Base-by-base conservation (phyloP, 345 rosid species). In the Nephelium lappaceum region DNA sequence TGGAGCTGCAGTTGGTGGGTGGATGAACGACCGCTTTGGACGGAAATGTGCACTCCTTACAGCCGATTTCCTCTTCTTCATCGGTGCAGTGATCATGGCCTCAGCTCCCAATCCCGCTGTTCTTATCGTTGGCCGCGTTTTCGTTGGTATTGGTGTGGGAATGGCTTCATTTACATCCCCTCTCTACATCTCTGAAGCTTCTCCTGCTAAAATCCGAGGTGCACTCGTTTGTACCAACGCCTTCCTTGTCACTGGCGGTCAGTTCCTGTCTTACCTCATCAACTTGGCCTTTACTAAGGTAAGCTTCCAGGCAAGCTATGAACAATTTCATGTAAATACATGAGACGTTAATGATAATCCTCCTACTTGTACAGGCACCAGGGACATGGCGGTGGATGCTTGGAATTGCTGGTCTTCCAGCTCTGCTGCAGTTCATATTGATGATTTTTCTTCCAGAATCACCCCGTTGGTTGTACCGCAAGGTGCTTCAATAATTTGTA, bases 311-410 rank as follows among this genome's bases (percentile, higher is more conserved):
- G 25, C 76, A 25, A 24, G 49, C 14, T 53, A 16, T 53, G 3
- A 53, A 15, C 19, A 16, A 53, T 53, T 8, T 41, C 43, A 41
- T 41, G 18, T 49, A 53, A 16, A 53, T 53, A 53, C 5, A 53
- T 5, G 8, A 51, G 5, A 5, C 4, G 1, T 3, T 6, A 8
- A 5, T 53, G 5, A 53, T 65, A 25, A 19, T 67, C 19, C 31
- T 71, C 74, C 24, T 38, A 39, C 6, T 69, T 27, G 67, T 31
- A 5, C 73, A 93, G 98, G 97, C 82, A 65, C 85, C 62, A 0
- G 93, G 96, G 67, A 89, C 98, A 0, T 95, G 98, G 98, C 86
- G 98, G 45, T 95, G 98, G 98, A 95, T 95, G 98, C 98, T 93
- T 11, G 98, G 98, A 24, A 81, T 95, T 66, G 98, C 98, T 2